Percentiles rank a stretch among this genome's conserved stretches.
Conservation (phyloP, 1,139 yeast species). For the Kodamaea arcana region DNA sequence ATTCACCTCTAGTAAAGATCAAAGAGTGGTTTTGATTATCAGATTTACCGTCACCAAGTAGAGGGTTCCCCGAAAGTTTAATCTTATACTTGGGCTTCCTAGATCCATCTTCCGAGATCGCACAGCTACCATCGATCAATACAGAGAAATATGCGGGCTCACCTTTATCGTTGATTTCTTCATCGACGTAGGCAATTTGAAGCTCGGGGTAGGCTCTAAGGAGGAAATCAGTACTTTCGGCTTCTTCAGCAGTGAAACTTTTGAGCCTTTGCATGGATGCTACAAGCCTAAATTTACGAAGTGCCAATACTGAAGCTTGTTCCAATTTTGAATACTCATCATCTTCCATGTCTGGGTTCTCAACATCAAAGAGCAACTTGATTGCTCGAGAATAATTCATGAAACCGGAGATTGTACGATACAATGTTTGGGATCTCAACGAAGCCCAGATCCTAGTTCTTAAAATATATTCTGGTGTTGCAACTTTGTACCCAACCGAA, state of each 20-base stretch:
- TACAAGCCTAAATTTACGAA: conserved; percentile 45
- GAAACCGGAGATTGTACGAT: conserved; percentile 53
- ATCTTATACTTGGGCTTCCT: conserved; percentile 42
- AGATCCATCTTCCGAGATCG: conserved; percentile 30
- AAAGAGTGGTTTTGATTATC: conserved; percentile 54
- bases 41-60: conserved; percentile 55
- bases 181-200: conserved; percentile 42
- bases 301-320: conserved; percentile 36
- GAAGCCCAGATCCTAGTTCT: conserved; percentile 60
- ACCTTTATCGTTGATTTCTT: conserved; percentile 27
- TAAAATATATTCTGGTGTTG: conserved; percentile 50
- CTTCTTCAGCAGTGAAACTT: conserved; percentile 31
- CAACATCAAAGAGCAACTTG: conserved; percentile 45
- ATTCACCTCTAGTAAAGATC: conserved; percentile 50
- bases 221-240: conserved; percentile 33
- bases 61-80: conserved; percentile 50
- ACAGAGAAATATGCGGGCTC: conserved; percentile 28
- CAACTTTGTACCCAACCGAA: conserved; percentile 50
- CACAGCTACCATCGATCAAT: conserved; percentile 44
- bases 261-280: conserved; percentile 43
- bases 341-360: conserved; percentile 17
- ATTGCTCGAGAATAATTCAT: conserved; percentile 55
- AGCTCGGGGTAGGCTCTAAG: conserved; percentile 44
- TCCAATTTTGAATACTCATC: conserved; percentile 29
- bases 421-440: conserved; percentile 50